Evolutionary conservation across 805 yeast species (phyloP).

Genomic region (Peterozyma toletana): DNA sequence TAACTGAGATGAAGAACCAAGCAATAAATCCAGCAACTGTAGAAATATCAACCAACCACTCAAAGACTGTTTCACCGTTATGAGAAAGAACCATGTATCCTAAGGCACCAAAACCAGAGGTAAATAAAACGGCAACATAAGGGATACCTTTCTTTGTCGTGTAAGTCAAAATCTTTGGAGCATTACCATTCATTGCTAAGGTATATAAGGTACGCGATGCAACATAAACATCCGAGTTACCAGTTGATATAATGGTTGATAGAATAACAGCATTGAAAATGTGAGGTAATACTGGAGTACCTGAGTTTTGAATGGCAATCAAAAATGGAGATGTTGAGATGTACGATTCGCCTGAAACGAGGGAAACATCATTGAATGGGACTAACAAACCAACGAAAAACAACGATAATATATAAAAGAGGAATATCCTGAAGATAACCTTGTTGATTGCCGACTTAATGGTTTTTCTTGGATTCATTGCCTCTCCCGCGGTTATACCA

Average conservation of each 20-base stretch:
- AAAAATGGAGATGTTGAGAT: conserved; percentile 57
- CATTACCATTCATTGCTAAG: conserved; percentile 51
- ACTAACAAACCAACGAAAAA: conserved; percentile 65
- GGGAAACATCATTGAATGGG: conserved; percentile 56
- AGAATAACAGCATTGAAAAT: conserved; percentile 49
- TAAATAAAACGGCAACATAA: conserved; percentile 43
- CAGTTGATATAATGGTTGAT: conserved; percentile 54
- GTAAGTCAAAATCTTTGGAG: conserved; percentile 47
- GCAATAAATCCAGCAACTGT: conserved; percentile 61
- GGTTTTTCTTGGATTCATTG: conserved; percentile 44
- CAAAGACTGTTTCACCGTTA: conserved; percentile 52
- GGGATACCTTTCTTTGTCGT: conserved; percentile 55
- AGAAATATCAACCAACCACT: conserved; percentile 48
- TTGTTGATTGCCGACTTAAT: conserved; percentile 57
- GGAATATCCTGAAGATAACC: conserved; percentile 54
- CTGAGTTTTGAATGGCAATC: conserved; percentile 56
- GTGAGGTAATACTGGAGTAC: conserved; percentile 30
- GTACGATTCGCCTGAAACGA: conserved; percentile 27
- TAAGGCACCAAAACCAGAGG: conserved; percentile 44
- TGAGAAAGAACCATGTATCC: conserved; percentile 48
- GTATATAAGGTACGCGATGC: conserved; percentile 59
- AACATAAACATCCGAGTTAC: conserved; percentile 57
- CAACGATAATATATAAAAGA: conserved; percentile 58
- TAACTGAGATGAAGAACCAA: conserved; percentile 49
- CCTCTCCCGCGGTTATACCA: conserved; percentile 54